Evolutionary conservation across 1,284 basidiomycete genomes (phyloP).

Genomic region (Cystobasidium sp.): DNA sequence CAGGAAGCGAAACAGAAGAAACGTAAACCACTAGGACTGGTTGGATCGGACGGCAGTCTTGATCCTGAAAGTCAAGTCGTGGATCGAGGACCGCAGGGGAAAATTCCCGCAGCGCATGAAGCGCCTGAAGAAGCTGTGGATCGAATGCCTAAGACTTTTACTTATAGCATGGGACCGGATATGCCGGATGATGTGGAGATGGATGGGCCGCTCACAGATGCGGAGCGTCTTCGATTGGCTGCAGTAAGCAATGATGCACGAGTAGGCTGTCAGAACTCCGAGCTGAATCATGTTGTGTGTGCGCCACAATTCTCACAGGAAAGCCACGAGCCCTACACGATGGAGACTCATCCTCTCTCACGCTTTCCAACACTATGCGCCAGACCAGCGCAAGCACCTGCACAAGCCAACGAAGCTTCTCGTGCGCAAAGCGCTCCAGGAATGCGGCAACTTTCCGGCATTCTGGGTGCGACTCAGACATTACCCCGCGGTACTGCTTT

Average conservation of each 20-base stretch:
- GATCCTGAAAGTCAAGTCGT: slow-evolving; percentile 10
- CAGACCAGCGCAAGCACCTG: not conserved
- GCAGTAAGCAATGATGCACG: not conserved
- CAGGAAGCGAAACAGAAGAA: not conserved
- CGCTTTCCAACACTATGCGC: not conserved
- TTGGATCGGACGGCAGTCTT: slow-evolving; percentile 1
- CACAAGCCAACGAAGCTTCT: not conserved
- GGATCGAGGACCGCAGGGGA: not conserved
- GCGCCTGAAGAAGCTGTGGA: not conserved
- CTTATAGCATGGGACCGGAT: slow-evolving; percentile 13
- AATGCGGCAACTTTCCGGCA: not conserved
- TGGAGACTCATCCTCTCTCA: not conserved
- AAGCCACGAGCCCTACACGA: slow-evolving; percentile 7
- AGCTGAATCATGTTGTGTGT: not conserved
- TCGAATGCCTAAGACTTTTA: not conserved
- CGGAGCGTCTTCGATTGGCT: not conserved
- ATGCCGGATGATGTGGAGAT: not conserved
- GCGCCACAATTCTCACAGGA: not conserved
- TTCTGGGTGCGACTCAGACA: slow-evolving; percentile 1
- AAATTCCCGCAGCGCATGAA: not conserved
- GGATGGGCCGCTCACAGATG: not conserved
- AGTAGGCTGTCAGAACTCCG: not conserved
- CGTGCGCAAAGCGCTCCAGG: not conserved
- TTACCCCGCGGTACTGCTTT: slow-evolving; percentile 16
- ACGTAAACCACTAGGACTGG: slow-evolving; percentile 18